Percentiles rank a stretch among this genome's conserved stretches.
Conservation (phyloP, 106 monocot species). For the Phalaenopsis aphrodite region DNA sequence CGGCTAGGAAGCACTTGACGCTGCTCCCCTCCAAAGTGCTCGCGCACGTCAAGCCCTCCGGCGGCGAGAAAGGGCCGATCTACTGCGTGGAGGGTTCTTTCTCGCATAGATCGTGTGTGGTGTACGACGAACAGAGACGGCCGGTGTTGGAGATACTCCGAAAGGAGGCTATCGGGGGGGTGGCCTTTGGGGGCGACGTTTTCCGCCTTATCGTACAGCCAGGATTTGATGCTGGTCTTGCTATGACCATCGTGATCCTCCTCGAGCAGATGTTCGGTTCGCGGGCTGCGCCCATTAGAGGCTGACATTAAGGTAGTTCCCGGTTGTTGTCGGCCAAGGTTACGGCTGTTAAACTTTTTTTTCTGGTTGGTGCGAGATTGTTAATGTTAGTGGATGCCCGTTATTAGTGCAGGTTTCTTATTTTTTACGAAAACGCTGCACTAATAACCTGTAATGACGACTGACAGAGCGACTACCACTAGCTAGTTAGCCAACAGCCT, state of each 20-base stretch:
- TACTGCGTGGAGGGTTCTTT: slow-evolving; percentile 44
- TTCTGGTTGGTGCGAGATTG: neutral
- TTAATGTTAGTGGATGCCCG: neutral
- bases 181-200: slow-evolving; percentile 41
- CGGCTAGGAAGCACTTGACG: slow-evolving; percentile 39
- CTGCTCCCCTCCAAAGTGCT: slow-evolving; percentile 22
- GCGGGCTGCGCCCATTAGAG: neutral
- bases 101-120: slow-evolving; percentile 26
- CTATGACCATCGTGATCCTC: slow-evolving; percentile 26
- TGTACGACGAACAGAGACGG: slow-evolving; percentile 24
- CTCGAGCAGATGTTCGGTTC: slow-evolving; percentile 8
- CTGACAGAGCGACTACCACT: too few relatives aligned
- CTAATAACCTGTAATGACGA: too few relatives aligned
- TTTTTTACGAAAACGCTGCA: neutral
- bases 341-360: neutral
- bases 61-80: neutral
- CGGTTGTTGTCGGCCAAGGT: too few relatives aligned
- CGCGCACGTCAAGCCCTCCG: slow-evolving; percentile 17
- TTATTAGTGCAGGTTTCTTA: neutral
- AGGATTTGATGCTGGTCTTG: slow-evolving; percentile 19
- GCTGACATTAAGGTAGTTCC: too few relatives aligned
- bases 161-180: slow-evolving; percentile 36
- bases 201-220: slow-evolving; percentile 48
- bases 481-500: too few relatives aligned
- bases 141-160: slow-evolving; percentile 35